Evolutionary conservation across 768 basidiomycete species (phyloP).

Genomic region (Tulasnella sp.): DNA sequence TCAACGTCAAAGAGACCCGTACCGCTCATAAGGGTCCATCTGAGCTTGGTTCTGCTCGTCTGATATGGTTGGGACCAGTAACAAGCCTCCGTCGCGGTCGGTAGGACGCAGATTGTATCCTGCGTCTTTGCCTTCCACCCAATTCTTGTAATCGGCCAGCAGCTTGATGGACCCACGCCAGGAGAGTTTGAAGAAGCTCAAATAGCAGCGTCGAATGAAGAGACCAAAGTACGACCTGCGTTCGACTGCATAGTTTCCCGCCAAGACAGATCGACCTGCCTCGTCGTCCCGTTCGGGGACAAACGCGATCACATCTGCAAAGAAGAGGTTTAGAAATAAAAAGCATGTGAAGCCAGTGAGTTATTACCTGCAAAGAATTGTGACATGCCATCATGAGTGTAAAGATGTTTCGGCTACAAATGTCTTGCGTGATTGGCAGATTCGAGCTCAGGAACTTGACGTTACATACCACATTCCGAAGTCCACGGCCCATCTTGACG

Average conservation of each 20-base stretch:
- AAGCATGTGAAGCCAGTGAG: not conserved
- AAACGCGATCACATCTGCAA: constrained; percentile 60
- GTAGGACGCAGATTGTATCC: constrained; percentile 55
- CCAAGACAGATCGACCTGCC: constrained; percentile 40
- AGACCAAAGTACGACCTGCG: constrained; percentile 81
- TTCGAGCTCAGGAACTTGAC: not conserved
- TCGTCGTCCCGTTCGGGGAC: constrained; percentile 64
- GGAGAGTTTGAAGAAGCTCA: constrained; percentile 75
- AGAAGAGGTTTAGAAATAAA: constrained; percentile 30
- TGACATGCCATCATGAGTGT: constrained; percentile 61
- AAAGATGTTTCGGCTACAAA: constrained; percentile 54
- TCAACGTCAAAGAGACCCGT: constrained; percentile 39
- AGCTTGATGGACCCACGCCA: constrained; percentile 71
- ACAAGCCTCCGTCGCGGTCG: constrained; percentile 44
- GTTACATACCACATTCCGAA: constrained; percentile 48
- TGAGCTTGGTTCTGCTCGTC: constrained; percentile 72
- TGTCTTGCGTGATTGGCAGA: not conserved
- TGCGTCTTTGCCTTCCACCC: constrained; percentile 58
- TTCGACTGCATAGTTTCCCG: constrained; percentile 38
- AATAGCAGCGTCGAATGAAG: constrained; percentile 75
- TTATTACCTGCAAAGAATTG: constrained; percentile 55
- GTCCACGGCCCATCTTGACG: constrained; percentile 52
- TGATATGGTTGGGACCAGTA: constrained; percentile 64
- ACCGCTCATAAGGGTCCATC: constrained; percentile 64
- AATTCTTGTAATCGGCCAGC: constrained; percentile 65